phyloP scores from a whole-genome alignment of 441 rosid genomes.

The Pelargonium australe region DNA sequence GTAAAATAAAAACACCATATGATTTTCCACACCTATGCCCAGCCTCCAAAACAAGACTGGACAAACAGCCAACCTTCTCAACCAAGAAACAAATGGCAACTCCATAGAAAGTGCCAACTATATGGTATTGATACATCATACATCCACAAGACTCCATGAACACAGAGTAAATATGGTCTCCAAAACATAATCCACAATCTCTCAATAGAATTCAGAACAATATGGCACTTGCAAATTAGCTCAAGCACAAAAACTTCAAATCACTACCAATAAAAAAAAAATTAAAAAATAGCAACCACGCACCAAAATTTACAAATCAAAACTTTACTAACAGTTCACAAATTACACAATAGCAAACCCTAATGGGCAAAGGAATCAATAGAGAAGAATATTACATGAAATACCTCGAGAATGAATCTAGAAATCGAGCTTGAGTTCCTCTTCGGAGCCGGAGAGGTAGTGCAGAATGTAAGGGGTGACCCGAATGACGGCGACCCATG shows the following conservation, averaged over 20 bases:
- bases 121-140: not conserved
- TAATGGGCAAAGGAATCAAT: not conserved
- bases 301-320: not conserved
- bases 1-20: too few relatives aligned
- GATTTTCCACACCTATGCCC: not conserved
- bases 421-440: conserved; percentile 76
- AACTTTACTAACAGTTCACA: not conserved
- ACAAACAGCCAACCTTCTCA: not conserved
- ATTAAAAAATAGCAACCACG: not conserved
- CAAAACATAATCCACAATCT: too few relatives aligned
- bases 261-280: not conserved
- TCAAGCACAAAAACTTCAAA: not conserved
- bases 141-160: not conserved
- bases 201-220: not conserved
- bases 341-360: not conserved
- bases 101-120: too few relatives aligned
- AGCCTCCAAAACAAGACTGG: not conserved
- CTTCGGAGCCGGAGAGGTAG: conserved; percentile 54
- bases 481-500: conserved; percentile 60
- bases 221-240: not conserved
- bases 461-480: conserved; percentile 67
- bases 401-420: conserved; percentile 25
- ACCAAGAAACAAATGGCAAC: not conserved
- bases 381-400: not conserved
- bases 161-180: too few relatives aligned